Evolutionary conservation across 768 basidiomycete species (phyloP).

Genomic region (Auricularia sp.): DNA sequence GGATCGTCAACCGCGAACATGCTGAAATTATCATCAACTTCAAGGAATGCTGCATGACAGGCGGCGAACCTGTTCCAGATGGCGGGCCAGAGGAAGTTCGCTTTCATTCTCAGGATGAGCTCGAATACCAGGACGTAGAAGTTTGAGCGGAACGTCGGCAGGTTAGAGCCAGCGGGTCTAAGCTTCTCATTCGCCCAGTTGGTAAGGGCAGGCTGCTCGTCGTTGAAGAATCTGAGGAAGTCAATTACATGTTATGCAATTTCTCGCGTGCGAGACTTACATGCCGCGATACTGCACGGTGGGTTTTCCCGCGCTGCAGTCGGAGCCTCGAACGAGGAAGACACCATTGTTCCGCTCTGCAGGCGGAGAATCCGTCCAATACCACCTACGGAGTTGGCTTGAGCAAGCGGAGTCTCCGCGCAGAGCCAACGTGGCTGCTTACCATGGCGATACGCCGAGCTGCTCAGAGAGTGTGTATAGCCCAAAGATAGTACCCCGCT

Average conservation of each 20-base stretch:
- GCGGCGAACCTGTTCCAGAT: constrained; percentile 15
- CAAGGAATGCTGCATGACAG: background rate
- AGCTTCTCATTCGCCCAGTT: constrained; percentile 59
- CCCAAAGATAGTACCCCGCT: constrained; percentile 57
- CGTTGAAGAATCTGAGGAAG: constrained; percentile 45
- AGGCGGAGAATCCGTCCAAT: constrained; percentile 68
- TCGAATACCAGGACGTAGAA: constrained; percentile 39
- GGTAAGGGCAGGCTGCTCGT: constrained; percentile 63
- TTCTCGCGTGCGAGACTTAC: constrained; percentile 7
- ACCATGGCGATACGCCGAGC: constrained; percentile 66
- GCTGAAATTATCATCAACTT: background rate
- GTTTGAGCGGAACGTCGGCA: constrained; percentile 49
- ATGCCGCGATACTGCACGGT: constrained; percentile 64
- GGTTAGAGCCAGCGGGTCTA: constrained; percentile 46
- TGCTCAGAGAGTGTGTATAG: constrained; percentile 63
- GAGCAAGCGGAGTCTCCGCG: constrained; percentile 22
- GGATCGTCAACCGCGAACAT: constrained; percentile 52
- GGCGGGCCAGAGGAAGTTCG: constrained; percentile 61
- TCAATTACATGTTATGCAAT: background rate
- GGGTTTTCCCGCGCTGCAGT: constrained; percentile 46
- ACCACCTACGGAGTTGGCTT: constrained; percentile 17
- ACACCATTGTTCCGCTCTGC: constrained; percentile 35
- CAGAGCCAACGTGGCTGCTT: constrained; percentile 10
- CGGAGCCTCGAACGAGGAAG: constrained; percentile 20
- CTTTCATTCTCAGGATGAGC: constrained; percentile 53